A percentile compares a stretch with the other conserved stretches of the same genome.
Evolutionary conservation across 116 monocot genomes (phyloP).

Genomic region (Posidonia oceanica): DNA sequence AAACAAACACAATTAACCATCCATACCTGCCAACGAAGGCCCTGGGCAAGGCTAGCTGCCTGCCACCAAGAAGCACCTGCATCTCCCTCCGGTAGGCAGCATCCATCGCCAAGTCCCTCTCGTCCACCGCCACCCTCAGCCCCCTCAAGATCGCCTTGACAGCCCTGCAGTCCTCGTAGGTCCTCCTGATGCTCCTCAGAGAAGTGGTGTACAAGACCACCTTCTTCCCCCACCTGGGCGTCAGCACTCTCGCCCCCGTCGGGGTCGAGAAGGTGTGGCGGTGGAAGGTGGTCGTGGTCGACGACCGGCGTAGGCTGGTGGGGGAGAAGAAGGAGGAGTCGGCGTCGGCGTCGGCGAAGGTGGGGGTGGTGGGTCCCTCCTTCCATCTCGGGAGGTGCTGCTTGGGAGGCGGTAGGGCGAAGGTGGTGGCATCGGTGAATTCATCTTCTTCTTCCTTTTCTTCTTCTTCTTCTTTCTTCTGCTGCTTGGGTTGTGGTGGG

Average conservation of each 20-base stretch:
- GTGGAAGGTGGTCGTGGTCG: neutral
- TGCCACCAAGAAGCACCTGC: conserved; percentile 2
- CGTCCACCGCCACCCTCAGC: conserved; percentile 19
- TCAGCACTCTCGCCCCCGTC: neutral
- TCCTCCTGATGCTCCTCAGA: conserved; percentile 23
- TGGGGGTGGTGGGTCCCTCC: neutral
- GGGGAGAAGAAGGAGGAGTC: neutral
- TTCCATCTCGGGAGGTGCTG: too few relatives aligned
- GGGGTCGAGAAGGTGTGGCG: conserved; percentile 2
- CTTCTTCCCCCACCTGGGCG: neutral
- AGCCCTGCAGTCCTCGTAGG: conserved; percentile 26
- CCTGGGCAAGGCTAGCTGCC: conserved; percentile 3
- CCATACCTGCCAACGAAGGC: conserved; percentile 4
- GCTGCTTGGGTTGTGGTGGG: neutral
- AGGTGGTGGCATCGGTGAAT: too few relatives aligned
- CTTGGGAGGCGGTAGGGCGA: too few relatives aligned
- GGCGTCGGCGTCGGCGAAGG: neutral
- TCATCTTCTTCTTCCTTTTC: too few relatives aligned
- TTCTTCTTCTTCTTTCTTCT: too few relatives aligned
- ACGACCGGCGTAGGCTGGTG: neutral
- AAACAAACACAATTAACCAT: conserved; percentile 1
- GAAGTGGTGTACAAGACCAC: conserved; percentile 36
- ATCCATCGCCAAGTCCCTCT: conserved; percentile 30
- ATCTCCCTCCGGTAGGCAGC: conserved; percentile 26
- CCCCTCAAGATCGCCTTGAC: conserved; percentile 22